Evolutionary conservation across 805 yeast species (phyloP).

Genomic region (Wickerhamiella australiensis): DNA sequence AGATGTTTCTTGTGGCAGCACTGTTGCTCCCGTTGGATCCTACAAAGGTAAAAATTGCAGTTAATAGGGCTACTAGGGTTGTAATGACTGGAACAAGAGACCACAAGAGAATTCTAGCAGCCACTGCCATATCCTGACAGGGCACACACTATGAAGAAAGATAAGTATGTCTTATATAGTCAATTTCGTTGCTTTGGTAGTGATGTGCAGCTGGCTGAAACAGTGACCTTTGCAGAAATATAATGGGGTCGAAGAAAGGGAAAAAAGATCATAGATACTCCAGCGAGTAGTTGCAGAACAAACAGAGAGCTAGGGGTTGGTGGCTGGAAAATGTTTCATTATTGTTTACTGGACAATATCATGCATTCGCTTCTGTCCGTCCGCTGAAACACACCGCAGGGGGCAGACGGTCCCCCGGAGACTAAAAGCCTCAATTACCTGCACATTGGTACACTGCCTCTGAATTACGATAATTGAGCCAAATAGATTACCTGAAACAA

Average conservation of each 20-base stretch:
- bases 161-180: not conserved
- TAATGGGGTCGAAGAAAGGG: not conserved
- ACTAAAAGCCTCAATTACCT: too few relatives aligned
- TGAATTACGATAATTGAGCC: not conserved
- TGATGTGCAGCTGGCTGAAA: not conserved
- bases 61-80: not conserved
- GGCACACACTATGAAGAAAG: not conserved
- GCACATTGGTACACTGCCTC: not conserved
- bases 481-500: not conserved
- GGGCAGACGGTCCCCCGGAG: too few relatives aligned
- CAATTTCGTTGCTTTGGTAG: not conserved
- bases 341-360: not conserved
- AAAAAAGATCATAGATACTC: not conserved
- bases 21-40: not conserved
- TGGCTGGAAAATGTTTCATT: not conserved
- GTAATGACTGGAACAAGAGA: constrained; percentile 2
- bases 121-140: constrained; percentile 4
- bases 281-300: not conserved
- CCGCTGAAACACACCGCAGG: not conserved
- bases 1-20: not conserved
- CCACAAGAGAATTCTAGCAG: not conserved
- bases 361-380: not conserved
- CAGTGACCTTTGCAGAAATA: not conserved
- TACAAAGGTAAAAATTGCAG: not conserved
- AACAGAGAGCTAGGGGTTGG: not conserved